Conservation (phyloP, 768 basidiomycete genomes). For the Gautieria morchelliformis region DNA sequence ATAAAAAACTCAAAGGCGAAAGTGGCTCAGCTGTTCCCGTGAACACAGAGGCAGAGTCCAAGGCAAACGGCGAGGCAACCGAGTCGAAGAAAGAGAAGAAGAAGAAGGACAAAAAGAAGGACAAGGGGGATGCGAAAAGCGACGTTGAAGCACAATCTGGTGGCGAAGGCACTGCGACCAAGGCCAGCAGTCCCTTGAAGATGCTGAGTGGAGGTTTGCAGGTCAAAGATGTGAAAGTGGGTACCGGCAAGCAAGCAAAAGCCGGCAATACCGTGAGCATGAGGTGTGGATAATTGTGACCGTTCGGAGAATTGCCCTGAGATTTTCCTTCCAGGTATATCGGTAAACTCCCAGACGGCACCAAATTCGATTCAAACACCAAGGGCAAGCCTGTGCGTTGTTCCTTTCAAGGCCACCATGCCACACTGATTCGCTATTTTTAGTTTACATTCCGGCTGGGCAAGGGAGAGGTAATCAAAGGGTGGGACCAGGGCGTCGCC, state of each 20-base stretch:
- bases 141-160: conserved; percentile 9
- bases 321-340: conserved; percentile 43
- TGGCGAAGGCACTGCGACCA: conserved; percentile 8
- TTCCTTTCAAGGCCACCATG: conserved; percentile 9
- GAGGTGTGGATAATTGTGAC: conserved; percentile 28
- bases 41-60: conserved; percentile 19
- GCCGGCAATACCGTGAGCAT: conserved; percentile 73
- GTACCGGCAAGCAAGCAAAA: conserved; percentile 81
- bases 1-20: conserved; percentile 67
- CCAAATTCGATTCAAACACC: conserved; percentile 69
- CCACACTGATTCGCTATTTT: not conserved
- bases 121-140: conserved; percentile 20
- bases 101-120: conserved; percentile 9
- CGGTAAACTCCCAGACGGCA: conserved; percentile 75
- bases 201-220: conserved; percentile 66
- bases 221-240: conserved; percentile 65
- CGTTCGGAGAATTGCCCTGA: not conserved
- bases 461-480: conserved; percentile 87
- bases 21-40: conserved; percentile 34
- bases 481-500: conserved; percentile 86
- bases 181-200: conserved; percentile 23
- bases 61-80: conserved; percentile 28
- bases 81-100: conserved; percentile 21
- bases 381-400: conserved; percentile 76
- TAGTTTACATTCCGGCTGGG: conserved; percentile 77